These are phyloP conservation scores for Cladorrhinum samala DNA, from an alignment of 495 filamentous ascomycete species.

Conservation along the genomic window DNA sequence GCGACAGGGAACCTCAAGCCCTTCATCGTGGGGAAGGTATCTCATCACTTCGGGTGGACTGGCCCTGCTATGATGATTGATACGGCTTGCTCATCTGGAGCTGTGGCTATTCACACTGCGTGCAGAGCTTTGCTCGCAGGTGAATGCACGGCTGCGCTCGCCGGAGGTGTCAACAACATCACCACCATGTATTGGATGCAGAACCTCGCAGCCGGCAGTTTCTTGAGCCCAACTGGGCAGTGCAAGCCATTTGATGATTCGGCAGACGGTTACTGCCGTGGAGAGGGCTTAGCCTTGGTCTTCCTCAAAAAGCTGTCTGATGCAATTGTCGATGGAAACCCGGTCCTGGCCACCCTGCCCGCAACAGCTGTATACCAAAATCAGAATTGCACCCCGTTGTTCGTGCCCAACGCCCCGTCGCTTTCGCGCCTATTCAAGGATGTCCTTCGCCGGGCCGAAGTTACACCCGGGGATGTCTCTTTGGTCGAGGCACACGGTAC, in stretches of 20 bases:
- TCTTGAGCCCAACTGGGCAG: constrained; percentile 30
- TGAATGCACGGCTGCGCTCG: constrained; percentile 32
- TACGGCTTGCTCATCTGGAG: constrained; percentile 50
- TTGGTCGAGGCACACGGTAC: constrained; percentile 9
- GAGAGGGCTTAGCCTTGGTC: constrained; percentile 49
- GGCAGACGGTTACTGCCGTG: constrained; percentile 58
- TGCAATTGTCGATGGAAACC: constrained; percentile 41
- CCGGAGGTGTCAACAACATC: constrained; percentile 47
- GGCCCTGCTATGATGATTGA: constrained; percentile 37
- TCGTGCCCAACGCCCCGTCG: not conserved
- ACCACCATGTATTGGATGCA: constrained; percentile 34
- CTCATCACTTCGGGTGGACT: constrained; percentile 40
- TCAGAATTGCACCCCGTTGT: constrained; percentile 17
- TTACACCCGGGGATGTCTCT: not conserved
- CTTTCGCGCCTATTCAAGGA: not conserved
- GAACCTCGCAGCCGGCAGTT: constrained; percentile 22
- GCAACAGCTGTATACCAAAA: constrained; percentile 47
- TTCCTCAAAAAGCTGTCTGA: constrained; percentile 48
- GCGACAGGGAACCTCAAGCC: constrained; percentile 20
- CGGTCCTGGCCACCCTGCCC: constrained; percentile 53
- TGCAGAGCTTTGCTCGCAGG: constrained; percentile 40
- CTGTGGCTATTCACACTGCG: constrained; percentile 46
- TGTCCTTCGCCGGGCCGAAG: not conserved
- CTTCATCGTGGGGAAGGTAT: constrained; percentile 43
- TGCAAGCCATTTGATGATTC: constrained; percentile 52